Evolutionary conservation across 345 rosid species (phyloP).

Genomic region (Eucalyptus sp.): DNA sequence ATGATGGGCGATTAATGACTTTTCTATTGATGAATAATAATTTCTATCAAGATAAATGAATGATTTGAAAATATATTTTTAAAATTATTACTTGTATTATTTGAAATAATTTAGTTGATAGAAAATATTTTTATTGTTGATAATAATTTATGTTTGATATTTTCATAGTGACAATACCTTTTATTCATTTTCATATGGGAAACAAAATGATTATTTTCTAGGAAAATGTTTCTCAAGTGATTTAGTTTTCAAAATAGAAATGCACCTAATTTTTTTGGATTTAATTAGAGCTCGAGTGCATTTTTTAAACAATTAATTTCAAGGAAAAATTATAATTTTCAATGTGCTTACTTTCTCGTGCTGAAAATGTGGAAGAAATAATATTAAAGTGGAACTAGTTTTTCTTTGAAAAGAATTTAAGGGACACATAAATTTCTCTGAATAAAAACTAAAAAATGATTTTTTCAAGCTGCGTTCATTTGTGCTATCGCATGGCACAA

Average conservation of each 20-base stretch:
- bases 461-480: not conserved
- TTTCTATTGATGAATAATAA: not conserved
- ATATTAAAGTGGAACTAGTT: not conserved
- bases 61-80: not conserved
- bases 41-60: not conserved
- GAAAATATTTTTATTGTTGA: rapidly evolving
- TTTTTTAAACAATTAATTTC: not conserved
- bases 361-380: not conserved
- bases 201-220: not conserved
- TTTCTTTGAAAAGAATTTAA: not conserved
- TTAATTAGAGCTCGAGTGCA: not conserved
- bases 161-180: not conserved
- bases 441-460: not conserved
- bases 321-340: not conserved
- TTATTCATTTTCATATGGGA: too few relatives aligned
- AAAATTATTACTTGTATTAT: not conserved
- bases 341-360: not conserved
- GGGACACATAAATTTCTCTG: not conserved
- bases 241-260: too few relatives aligned
- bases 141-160: not conserved
- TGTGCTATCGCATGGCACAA: not conserved
- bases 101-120: not conserved
- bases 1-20: not conserved
- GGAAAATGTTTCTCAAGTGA: not conserved
- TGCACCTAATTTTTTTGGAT: not conserved